phyloP scores from a whole-genome alignment of 2,329 filamentous ascomycete species.

The Aspergillus costaricaensis region DNA sequence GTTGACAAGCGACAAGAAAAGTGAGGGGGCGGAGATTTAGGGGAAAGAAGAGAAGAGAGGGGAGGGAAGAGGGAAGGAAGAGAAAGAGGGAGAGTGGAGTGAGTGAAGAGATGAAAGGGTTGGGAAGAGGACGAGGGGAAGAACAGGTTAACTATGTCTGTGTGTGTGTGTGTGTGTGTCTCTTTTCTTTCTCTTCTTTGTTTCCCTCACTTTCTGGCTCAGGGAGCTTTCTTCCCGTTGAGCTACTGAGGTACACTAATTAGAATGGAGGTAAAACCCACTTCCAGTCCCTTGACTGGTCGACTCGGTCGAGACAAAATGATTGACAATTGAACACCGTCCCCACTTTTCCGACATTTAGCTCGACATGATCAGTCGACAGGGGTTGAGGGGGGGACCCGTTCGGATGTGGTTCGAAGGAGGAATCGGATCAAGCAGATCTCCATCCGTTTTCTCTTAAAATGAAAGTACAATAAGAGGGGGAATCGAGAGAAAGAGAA shows the following conservation, averaged over 20 bases:
- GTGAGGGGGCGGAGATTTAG: neutral
- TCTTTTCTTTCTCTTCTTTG: neutral
- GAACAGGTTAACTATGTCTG: neutral
- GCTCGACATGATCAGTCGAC: slow-evolving; percentile 18
- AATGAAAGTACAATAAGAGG: no score
- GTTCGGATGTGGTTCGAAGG: slow-evolving; percentile 1
- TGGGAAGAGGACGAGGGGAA: neutral
- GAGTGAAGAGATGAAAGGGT: neutral
- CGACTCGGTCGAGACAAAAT: slow-evolving; percentile 21
- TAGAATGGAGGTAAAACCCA: slow-evolving; percentile 2
- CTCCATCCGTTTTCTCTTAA: neutral
- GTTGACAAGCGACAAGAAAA: neutral
- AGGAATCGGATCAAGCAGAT: slow-evolving; percentile 8
- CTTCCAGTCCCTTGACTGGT: slow-evolving; percentile 12
- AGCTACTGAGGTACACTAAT: slow-evolving; percentile 1
- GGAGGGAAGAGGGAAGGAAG: slow-evolving; percentile 4
- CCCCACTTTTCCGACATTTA: slow-evolving; percentile 24
- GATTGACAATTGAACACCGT: slow-evolving; percentile 25
- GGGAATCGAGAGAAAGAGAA: neutral
- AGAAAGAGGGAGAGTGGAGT: neutral
- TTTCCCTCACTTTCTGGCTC: slow-evolving; percentile 7
- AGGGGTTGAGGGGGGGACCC: slow-evolving; percentile 10
- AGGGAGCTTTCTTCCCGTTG: slow-evolving; percentile 10
- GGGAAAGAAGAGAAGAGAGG: slow-evolving; percentile 6
- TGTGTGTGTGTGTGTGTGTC: no score